A percentile compares a stretch with the other conserved stretches of the same genome.
Evolutionary conservation across 129 eudicot species (phyloP).

Genomic region (Tanacetum coccineum): DNA sequence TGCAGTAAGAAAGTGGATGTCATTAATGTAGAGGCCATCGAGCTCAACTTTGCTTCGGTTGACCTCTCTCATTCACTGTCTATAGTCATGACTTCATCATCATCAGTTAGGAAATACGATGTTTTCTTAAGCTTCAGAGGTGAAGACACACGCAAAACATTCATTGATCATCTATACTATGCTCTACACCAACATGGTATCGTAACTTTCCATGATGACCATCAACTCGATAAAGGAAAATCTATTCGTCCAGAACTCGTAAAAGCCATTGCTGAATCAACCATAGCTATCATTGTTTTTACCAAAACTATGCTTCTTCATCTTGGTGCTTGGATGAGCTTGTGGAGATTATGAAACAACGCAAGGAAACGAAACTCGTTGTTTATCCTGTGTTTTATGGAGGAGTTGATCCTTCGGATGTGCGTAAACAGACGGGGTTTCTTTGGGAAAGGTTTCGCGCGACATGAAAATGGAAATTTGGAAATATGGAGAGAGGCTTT

Average conservation of each 20-base stretch:
- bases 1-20: no score
- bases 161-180: constrained; percentile 12
- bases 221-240: constrained; percentile 13
- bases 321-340: constrained; percentile 25
- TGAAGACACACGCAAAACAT: not conserved
- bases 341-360: constrained; percentile 24
- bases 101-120: constrained; percentile 3
- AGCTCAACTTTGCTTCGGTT: no score
- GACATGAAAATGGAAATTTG: not conserved
- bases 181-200: constrained; percentile 14
- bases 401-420: constrained; percentile 28
- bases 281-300: constrained; percentile 5
- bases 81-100: not conserved
- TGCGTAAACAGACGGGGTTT: constrained; percentile 23
- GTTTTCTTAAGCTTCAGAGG: constrained; percentile 23
- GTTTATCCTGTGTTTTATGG: constrained; percentile 27
- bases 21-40: no score
- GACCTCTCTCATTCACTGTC: no score
- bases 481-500: constrained; percentile 22
- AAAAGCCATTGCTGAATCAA: constrained; percentile 8
- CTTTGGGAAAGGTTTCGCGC: constrained; percentile 17
- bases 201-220: constrained; percentile 15
- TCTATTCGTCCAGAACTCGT: constrained; percentile 18
- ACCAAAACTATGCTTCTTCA: not conserved
- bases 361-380: constrained; percentile 4